A percentile compares a stretch with the other conserved stretches of the same genome.
These are phyloP conservation scores for Fomitopsis schrenkii DNA, from an alignment of 1,284 basidiomycete species.

Conservation along the genomic window DNA sequence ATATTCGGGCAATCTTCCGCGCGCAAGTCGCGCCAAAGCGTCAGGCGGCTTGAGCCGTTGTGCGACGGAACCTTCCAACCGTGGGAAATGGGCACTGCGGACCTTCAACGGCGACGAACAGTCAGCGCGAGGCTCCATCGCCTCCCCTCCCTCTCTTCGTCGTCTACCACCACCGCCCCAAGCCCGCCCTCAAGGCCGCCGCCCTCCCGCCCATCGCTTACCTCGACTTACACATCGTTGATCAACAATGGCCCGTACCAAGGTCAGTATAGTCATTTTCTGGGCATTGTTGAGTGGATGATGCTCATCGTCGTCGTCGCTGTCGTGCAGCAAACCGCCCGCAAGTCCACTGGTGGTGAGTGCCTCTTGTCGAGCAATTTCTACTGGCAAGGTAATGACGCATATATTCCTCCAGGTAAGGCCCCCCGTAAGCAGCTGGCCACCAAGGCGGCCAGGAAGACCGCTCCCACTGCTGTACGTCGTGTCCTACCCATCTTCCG, in stretches of 20 bases:
- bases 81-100: conserved; percentile 29
- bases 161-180: conserved; percentile 38
- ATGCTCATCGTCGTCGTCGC: conserved; percentile 26
- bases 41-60: conserved; percentile 19
- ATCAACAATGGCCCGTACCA: conserved; percentile 66
- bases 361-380: conserved; percentile 1
- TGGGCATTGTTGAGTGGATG: conserved; percentile 11
- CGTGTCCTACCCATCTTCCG: conserved; percentile 12
- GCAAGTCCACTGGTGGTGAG: conserved; percentile 80
- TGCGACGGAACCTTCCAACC: conserved; percentile 22
- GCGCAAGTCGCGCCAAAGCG: conserved; percentile 21
- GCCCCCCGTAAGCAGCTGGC: conserved; percentile 88
- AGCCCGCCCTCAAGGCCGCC: conserved; percentile 23
- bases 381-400: background rate
- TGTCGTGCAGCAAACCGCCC: conserved; percentile 67
- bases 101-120: conserved; percentile 25
- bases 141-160: conserved; percentile 21
- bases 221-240: conserved; percentile 24
- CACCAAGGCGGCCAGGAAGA: conserved; percentile 88
- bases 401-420: conserved; percentile 50
- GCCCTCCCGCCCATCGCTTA: conserved; percentile 11
- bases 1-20: conserved; percentile 16
- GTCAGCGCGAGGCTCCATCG: conserved; percentile 18
- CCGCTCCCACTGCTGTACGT: conserved; percentile 57
- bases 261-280: conserved; percentile 39